Percentiles rank a stretch among this genome's conserved stretches.
Conservation (phyloP, 2,329 filamentous ascomycete species). For the Epichloe gansuensis region DNA sequence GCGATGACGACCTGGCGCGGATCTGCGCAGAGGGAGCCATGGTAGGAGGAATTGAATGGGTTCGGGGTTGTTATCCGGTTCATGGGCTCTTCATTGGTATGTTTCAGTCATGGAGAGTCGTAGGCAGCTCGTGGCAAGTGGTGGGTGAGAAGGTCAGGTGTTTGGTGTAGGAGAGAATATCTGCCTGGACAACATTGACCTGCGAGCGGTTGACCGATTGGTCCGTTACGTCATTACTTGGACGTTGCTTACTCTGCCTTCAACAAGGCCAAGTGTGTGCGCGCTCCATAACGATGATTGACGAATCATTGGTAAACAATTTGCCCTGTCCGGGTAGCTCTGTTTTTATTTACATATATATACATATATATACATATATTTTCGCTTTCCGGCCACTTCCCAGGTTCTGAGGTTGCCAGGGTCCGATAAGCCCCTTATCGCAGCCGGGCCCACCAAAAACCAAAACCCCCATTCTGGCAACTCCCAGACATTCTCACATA, state of each 20-base stretch:
- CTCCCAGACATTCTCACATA: not conserved
- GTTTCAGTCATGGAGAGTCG: not conserved
- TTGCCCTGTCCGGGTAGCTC: no score
- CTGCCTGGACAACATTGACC: no score
- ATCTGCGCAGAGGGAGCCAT: slow-evolving; percentile 44
- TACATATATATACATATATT: no score
- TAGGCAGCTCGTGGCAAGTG: no score
- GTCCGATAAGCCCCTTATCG: not conserved
- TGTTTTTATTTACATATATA: no score
- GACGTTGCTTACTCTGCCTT: not conserved
- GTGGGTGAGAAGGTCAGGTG: no score
- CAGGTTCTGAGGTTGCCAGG: not conserved
- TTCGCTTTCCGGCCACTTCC: not conserved
- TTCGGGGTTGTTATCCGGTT: not conserved
- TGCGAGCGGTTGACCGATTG: no score
- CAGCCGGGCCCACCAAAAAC: not conserved
- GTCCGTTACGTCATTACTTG: not conserved
- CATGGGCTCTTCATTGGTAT: not conserved
- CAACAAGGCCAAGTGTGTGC: no score
- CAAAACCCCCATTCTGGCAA: not conserved
- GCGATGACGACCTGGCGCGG: slow-evolving; percentile 43
- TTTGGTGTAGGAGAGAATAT: no score
- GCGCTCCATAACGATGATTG: no score
- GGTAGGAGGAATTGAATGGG: slow-evolving; percentile 3
- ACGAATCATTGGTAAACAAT: no score